Evolutionary conservation across 306 rosid genomes (phyloP).

Genomic region (Macrotyloma uniflorum): DNA sequence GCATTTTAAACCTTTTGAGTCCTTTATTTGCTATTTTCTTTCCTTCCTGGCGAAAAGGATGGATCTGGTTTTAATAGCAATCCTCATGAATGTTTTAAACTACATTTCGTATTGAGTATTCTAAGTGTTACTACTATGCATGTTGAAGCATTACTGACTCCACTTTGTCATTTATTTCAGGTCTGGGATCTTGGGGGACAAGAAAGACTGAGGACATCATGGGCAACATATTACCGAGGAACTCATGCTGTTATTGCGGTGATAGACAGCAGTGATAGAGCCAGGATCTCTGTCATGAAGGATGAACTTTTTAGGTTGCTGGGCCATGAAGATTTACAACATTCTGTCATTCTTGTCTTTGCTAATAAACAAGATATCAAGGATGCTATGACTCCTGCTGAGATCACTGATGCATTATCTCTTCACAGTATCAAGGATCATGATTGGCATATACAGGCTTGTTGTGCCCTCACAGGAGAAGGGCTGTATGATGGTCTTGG

Average conservation of each 20-base stretch:
- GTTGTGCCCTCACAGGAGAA: slow-evolving; percentile 93
- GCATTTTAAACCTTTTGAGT: neutral
- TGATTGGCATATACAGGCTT: slow-evolving; percentile 99
- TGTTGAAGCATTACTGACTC: slow-evolving; percentile 10
- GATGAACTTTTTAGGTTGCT: slow-evolving; percentile 96
- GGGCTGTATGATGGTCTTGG: slow-evolving; percentile 95
- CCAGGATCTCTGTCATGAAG: slow-evolving; percentile 84
- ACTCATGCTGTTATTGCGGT: slow-evolving; percentile 90
- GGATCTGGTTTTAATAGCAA: neutral
- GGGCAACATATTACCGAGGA: slow-evolving; percentile 99
- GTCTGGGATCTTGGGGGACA: slow-evolving; percentile 99
- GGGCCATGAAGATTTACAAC: slow-evolving; percentile 88
- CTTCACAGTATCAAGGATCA: slow-evolving; percentile 99
- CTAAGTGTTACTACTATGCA: neutral
- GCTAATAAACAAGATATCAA: slow-evolving; percentile 97
- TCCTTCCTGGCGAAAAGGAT: neutral
- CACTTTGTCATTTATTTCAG: slow-evolving; percentile 45
- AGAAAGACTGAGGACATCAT: slow-evolving; percentile 93
- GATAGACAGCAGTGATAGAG: slow-evolving; percentile 96
- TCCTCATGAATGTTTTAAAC: neutral
- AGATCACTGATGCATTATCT: slow-evolving; percentile 89
- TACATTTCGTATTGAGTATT: slow-evolving; percentile 15
- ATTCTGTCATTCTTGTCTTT: slow-evolving; percentile 78
- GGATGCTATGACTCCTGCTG: slow-evolving; percentile 99
- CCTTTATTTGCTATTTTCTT: neutral